A percentile compares a stretch with the other conserved stretches of the same genome.
These are phyloP conservation scores for Russula sp. DNA, from an alignment of 768 basidiomycete genomes.

Conservation along the genomic window DNA sequence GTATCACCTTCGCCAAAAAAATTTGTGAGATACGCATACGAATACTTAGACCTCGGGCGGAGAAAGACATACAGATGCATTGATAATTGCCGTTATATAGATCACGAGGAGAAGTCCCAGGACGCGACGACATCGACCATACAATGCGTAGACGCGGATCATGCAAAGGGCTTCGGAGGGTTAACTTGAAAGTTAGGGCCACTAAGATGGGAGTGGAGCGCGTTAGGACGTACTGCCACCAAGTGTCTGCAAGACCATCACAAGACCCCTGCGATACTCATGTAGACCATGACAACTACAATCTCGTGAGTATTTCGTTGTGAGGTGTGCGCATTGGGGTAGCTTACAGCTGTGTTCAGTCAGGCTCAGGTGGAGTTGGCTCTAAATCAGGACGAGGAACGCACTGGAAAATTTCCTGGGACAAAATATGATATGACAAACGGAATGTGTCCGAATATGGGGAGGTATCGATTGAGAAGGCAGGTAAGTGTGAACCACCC, in stretches of 20 bases:
- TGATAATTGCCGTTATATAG: neutral
- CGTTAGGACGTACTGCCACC: neutral
- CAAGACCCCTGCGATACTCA: neutral
- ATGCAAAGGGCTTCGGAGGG: neutral
- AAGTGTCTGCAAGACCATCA: neutral
- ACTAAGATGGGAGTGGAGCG: neutral
- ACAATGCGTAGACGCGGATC: constrained; percentile 11
- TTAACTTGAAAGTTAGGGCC: neutral
- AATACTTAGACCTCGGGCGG: neutral
- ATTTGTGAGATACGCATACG: neutral
- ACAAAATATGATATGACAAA: constrained; percentile 26
- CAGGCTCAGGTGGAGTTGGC: neutral
- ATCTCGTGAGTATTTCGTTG: neutral
- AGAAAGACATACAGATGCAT: neutral
- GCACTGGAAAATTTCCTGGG: neutral
- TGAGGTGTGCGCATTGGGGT: neutral
- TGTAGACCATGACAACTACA: constrained; percentile 4
- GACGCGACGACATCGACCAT: neutral
- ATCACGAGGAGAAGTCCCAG: neutral
- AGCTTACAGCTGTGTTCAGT: constrained; percentile 2
- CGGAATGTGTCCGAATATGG: constrained; percentile 34
- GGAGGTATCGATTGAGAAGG: constrained; percentile 46
- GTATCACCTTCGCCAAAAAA: neutral
- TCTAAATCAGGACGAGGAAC: neutral
- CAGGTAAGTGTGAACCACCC: constrained; percentile 37